phyloP scores from a whole-genome alignment of 139 green algal species.

The Haematococcus lacustris region DNA sequence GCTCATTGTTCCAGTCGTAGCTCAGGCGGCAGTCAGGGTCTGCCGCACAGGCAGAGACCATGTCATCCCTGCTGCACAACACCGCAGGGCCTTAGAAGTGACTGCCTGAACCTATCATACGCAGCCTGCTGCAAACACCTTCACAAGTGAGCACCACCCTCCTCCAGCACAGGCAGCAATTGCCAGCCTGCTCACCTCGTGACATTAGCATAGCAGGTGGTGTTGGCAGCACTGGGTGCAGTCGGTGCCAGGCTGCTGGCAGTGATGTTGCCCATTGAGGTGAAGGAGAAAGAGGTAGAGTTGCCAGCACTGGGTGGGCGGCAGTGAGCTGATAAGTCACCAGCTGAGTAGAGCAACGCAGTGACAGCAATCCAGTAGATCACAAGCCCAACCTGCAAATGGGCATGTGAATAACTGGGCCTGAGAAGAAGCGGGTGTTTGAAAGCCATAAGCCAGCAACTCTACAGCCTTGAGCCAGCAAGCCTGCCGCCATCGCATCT shows the following conservation, averaged over 20 bases:
- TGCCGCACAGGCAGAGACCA: conserved; percentile 25
- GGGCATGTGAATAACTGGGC: too few species aligned
- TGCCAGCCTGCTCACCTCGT: not conserved
- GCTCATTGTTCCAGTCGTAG: conserved; percentile 52
- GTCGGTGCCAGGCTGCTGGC: not conserved
- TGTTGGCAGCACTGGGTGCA: not conserved
- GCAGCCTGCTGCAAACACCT: not conserved
- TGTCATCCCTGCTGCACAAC: conserved; percentile 5
- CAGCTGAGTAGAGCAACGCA: conserved; percentile 64
- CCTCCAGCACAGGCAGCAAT: not conserved
- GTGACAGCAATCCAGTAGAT: conserved; percentile 72
- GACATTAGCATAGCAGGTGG: not conserved
- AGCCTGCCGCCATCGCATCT: too few species aligned
- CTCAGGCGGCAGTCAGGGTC: conserved; percentile 57
- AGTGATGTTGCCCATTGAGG: not conserved
- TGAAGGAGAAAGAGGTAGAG: not conserved
- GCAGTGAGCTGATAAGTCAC: conserved; percentile 38
- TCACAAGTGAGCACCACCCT: not conserved
- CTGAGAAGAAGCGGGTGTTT: too few species aligned
- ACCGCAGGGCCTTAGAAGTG: not conserved
- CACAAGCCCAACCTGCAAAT: conserved; percentile 42
- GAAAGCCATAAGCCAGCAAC: not conserved
- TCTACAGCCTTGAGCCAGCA: not conserved
- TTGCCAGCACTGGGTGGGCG: not conserved
- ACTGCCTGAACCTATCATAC: not conserved